A percentile compares a stretch with the other conserved stretches of the same genome.
Conservation (phyloP, 345 rosid genomes). For the Salix viminalis region DNA sequence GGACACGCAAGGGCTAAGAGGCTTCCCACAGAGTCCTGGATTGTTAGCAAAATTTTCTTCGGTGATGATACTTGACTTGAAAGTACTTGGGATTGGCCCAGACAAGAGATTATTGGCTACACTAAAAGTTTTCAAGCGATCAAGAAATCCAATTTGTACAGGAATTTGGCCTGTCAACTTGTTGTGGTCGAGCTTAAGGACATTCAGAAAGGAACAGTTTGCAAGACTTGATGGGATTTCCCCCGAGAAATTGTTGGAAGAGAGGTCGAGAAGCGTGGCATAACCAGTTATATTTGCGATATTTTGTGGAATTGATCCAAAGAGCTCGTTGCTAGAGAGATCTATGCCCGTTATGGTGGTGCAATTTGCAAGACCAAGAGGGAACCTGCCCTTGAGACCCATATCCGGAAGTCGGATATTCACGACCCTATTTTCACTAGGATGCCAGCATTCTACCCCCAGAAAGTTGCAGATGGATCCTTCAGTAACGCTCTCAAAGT, state of each 20-base stretch:
- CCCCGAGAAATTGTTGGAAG: conserved; percentile 66
- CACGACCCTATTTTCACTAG: conserved; percentile 74
- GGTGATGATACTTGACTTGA: not conserved
- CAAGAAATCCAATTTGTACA: conserved; percentile 35
- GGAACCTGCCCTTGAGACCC: conserved; percentile 71
- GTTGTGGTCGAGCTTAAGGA: conserved; percentile 59
- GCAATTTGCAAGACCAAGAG: conserved; percentile 44
- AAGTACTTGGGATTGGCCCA: conserved; percentile 50
- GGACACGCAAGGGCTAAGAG: conserved; percentile 40
- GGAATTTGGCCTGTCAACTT: conserved; percentile 67
- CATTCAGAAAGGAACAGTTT: conserved; percentile 52
- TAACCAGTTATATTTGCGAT: conserved; percentile 9
- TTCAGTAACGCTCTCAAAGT: conserved; percentile 46
- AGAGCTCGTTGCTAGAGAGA: conserved; percentile 64
- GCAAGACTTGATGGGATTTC: conserved; percentile 40
- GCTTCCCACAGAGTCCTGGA: conserved; percentile 56
- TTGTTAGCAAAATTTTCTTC: conserved; percentile 42
- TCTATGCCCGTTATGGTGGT: conserved; percentile 58
- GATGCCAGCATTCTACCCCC: conserved; percentile 89
- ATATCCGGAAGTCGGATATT: conserved; percentile 56
- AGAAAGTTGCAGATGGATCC: conserved; percentile 69
- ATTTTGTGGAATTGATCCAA: conserved; percentile 53
- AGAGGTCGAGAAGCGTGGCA: conserved; percentile 61
- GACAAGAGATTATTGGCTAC: conserved; percentile 57
- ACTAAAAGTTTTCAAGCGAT: conserved; percentile 45